Base-by-base conservation (phyloP, 192 early-diverging fungal species). In the Coemansia sp. region DNA sequence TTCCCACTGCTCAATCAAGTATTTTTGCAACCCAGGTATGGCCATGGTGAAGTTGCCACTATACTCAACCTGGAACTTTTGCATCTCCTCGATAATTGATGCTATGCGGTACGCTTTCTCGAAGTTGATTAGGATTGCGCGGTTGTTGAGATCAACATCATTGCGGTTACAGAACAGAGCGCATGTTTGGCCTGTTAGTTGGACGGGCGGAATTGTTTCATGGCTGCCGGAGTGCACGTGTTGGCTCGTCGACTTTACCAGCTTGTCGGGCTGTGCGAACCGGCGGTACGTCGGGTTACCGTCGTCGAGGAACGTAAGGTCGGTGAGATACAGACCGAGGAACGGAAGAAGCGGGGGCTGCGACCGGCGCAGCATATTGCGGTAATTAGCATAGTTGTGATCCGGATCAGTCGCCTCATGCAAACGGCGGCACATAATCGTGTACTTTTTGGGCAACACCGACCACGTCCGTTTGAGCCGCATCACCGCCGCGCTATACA, bases 291-390 rank as follows among this genome's bases (percentile, higher is more conserved):
- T 86, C 0, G 84, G 83, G 61, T 95, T 93, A 1, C 93, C 92
- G 58, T 93, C 92, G 55, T 93, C 87, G 20, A 89, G 76, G 70
- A 95, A 95, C 0, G 90, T 89, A 65, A 95, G 71, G 56, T 95
- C 93, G 8, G 86, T 89, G 15, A 95, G 71, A 28, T 87, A 92
- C 18, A 92, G 71, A 4, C 92, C 92, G 14, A 94, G 78, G 55
- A 91, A 94, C 0, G 92, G 92, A 3, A 94, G 66, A 6, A 89
- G 81, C 8, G 92, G 90, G 1, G 85, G 74, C 28, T 76, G 70
- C n/a, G 85, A 76, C 12, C 71, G 66, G 23, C 71, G 73, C 18
- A 86, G 51, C 25, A 83, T 51, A 49, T 63, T 53, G 12, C 84
- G 69, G 56, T 85, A 87, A 18, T 74, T 83, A 26, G 85, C 79